Evolutionary conservation across 805 yeast genomes (phyloP).

Genomic region (Yarrowia osloensis): DNA sequence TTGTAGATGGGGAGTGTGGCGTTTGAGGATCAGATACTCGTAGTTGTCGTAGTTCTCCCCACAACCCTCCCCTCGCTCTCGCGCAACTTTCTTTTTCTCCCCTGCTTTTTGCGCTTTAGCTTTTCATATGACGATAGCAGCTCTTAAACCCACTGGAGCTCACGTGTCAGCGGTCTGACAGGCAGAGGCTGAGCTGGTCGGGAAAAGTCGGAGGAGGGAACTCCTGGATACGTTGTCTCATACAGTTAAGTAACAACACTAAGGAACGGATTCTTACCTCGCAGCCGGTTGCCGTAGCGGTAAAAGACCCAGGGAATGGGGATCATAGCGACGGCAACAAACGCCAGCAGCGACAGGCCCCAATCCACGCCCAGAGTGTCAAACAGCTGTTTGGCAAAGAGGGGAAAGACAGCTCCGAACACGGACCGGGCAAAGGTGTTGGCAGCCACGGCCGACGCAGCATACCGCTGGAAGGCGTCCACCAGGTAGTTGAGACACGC

Average conservation of each 20-base stretch:
- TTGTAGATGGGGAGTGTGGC: no score
- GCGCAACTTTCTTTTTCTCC: background rate
- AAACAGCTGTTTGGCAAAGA: slow-evolving; percentile 85
- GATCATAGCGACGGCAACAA: slow-evolving; percentile 49
- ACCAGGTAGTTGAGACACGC: slow-evolving; percentile 62
- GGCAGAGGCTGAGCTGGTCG: background rate
- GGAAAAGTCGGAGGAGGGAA: background rate
- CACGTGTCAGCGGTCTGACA: background rate
- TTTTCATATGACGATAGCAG: background rate
- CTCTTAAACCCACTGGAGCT: background rate
- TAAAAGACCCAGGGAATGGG: slow-evolving; percentile 51
- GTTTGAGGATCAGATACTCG: no score
- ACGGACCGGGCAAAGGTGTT: slow-evolving; percentile 77
- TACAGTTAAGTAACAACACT: background rate
- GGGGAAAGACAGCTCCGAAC: slow-evolving; percentile 77
- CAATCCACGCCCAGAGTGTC: slow-evolving; percentile 67
- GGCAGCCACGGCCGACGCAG: slow-evolving; percentile 87
- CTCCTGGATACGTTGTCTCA: no score
- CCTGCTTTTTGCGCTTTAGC: background rate
- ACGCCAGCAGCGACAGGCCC: slow-evolving; percentile 66
- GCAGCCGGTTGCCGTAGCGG: background rate
- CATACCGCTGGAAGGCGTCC: slow-evolving; percentile 58
- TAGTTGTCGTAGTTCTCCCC: no score
- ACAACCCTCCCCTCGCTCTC: background rate
- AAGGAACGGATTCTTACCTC: slow-evolving; percentile 17